These are phyloP conservation scores for Arachnopeziza araneosa DNA, from an alignment of 2,329 filamentous ascomycete species.

Conservation along the genomic window DNA sequence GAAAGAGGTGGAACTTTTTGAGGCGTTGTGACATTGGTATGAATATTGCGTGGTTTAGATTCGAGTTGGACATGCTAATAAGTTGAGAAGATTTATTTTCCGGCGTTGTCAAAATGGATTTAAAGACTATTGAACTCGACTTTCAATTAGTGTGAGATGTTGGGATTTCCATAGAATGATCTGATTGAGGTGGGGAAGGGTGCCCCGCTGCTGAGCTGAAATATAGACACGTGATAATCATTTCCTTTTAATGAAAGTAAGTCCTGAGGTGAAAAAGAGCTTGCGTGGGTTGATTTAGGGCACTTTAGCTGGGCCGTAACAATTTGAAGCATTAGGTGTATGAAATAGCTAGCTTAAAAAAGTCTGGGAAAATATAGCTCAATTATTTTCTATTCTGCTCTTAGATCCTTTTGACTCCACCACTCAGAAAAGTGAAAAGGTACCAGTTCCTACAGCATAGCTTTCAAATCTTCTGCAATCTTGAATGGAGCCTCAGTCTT, in stretches of 20 bases:
- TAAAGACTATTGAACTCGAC: neutral
- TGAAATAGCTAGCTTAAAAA: neutral
- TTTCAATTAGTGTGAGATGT: no score
- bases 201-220: no score
- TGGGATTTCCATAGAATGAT: no score
- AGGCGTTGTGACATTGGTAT: neutral
- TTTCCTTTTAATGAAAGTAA: no score
- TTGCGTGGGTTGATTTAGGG: no score
- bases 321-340: neutral
- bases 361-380: neutral
- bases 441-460: conserved; percentile 52
- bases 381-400: neutral
- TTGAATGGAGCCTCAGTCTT: conserved; percentile 86
- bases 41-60: neutral
- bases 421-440: neutral
- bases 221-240: no score
- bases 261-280: no score
- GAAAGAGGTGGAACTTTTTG: conserved; percentile 14
- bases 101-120: neutral
- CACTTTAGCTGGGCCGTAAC: no score
- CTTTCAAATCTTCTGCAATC: conserved; percentile 74
- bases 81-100: neutral
- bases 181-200: no score
- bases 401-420: neutral
- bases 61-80: neutral